These are phyloP conservation scores for Macroventuria anomochaeta DNA, from an alignment of 2,329 filamentous ascomycete species.

Conservation along the genomic window DNA sequence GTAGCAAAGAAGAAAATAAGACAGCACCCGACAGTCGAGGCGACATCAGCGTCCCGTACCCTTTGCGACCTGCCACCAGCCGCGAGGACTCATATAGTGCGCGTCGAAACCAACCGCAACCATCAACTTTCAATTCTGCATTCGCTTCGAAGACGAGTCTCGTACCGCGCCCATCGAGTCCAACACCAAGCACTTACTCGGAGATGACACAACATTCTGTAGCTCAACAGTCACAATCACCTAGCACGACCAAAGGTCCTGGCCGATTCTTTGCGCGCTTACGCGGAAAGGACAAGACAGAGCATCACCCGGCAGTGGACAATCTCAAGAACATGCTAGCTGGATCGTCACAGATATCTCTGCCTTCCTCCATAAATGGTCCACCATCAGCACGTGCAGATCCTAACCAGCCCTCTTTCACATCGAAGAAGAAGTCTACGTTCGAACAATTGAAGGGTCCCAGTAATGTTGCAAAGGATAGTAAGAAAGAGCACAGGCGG, in stretches of 20 bases:
- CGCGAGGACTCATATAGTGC: conserved; percentile 71
- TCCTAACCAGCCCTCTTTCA: conserved; percentile 33
- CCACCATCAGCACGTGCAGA: conserved; percentile 38
- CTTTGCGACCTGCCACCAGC: conserved; percentile 74
- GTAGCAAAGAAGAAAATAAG: conserved; percentile 65
- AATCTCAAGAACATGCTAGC: conserved; percentile 48
- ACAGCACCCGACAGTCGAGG: conserved; percentile 37
- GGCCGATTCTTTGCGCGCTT: conserved; percentile 62
- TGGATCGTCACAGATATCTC: conserved; percentile 48
- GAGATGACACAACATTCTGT: conserved; percentile 57
- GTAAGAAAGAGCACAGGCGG: conserved; percentile 47
- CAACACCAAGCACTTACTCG: conserved; percentile 77
- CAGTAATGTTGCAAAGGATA: conserved; percentile 26
- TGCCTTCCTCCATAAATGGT: conserved; percentile 45
- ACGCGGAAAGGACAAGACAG: conserved; percentile 58
- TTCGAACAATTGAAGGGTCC: conserved; percentile 33
- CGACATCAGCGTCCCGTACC: conserved; percentile 54
- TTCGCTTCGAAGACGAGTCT: conserved; percentile 59
- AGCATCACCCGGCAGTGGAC: conserved; percentile 48
- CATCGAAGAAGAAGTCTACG: conserved; percentile 35
- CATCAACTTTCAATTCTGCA: conserved; percentile 53
- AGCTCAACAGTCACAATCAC: conserved; percentile 63
- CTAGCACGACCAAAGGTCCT: conserved; percentile 57
- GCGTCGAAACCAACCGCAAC: conserved; percentile 55
- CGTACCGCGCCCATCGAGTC: conserved; percentile 74